A percentile compares a stretch with the other conserved stretches of the same genome.
phyloP scores from a whole-genome alignment of 2,329 filamentous ascomycete species.

The Stagonosporopsis vannaccii region DNA sequence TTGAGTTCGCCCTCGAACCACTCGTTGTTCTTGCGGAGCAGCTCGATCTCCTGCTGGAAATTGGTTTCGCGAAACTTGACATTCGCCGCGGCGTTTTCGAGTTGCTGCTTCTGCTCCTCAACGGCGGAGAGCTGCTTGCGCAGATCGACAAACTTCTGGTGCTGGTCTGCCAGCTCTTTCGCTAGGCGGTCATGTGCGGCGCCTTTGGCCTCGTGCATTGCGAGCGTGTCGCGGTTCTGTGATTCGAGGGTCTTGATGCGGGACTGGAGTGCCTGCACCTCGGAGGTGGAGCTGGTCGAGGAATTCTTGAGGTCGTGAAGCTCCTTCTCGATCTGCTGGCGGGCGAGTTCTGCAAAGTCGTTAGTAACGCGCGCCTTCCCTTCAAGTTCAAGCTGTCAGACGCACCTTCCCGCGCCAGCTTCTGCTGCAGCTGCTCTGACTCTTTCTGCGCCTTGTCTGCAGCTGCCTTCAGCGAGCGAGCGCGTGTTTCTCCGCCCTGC shows the following conservation, averaged over 20 bases:
- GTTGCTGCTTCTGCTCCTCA: slow-evolving; percentile 83
- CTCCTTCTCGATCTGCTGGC: slow-evolving; percentile 80
- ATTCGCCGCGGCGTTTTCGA: slow-evolving; percentile 79
- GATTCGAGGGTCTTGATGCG: slow-evolving; percentile 88
- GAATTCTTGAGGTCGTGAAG: slow-evolving; percentile 79
- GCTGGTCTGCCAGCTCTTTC: slow-evolving; percentile 85
- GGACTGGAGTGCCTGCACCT: slow-evolving; percentile 77
- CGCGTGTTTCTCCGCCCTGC: slow-evolving; percentile 81
- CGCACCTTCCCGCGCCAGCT: slow-evolving; percentile 82
- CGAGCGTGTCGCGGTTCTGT: slow-evolving; percentile 88
- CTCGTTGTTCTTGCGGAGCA: slow-evolving; percentile 87
- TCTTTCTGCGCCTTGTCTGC: slow-evolving; percentile 86
- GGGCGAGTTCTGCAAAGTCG: slow-evolving; percentile 69
- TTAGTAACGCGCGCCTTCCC: slow-evolving; percentile 2
- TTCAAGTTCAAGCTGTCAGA: slow-evolving; percentile 4
- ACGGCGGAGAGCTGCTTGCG: slow-evolving; percentile 81
- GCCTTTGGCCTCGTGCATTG: slow-evolving; percentile 88
- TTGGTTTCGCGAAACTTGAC: slow-evolving; percentile 91
- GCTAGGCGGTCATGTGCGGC: slow-evolving; percentile 84
- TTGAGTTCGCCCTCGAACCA: slow-evolving; percentile 93
- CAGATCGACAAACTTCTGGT: slow-evolving; percentile 85
- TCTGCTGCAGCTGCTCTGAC: slow-evolving; percentile 79
- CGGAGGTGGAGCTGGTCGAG: slow-evolving; percentile 73
- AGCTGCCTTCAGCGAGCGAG: slow-evolving; percentile 79
- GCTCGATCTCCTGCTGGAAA: slow-evolving; percentile 86